Evolutionary conservation across 352 stramenopile genomes (phyloP), one percentile per base, ranked within the genome.

Genomic region (Pythium utonaiense): DNA sequence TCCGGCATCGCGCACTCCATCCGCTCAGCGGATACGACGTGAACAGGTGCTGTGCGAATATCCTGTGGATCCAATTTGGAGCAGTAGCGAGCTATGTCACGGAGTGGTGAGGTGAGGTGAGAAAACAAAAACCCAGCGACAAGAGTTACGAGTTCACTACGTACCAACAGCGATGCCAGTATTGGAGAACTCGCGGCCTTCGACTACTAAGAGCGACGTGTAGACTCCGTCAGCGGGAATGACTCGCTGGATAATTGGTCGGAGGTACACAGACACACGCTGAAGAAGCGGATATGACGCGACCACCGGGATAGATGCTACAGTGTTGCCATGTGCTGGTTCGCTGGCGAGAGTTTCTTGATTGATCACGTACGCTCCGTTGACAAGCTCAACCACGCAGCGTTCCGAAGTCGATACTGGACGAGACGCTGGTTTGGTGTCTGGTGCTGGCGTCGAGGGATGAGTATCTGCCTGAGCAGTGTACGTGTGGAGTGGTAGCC

Each of bases 1-100:
- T 91, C 81, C 0, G 81, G 81, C 1, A 86, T 73, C n/a, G 41
- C 56, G 24, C 75, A 87, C 36, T 85, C 72, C 72, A 91, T 85
- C 0, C 62, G 65, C 8, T 77, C 62, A 56, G 60, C 66, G 2
- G 77, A 87, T 2, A 81, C 40, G 1, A 89, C 64, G 1, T 28
- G n/a, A 8, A 89, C 54, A 12, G 42, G 66, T 9, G 64, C 67
- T 6, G 61, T 74, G 10, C 74, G 73, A 1, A 80, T 57, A 28
- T 88, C 66, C 2, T 52, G 57, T 1, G 66, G 49, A n/a, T 78
- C 61, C 5, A 50, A 52, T 21, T 66, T 67, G 2, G 65, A 67
- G 19, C 36, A 58, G 33, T 62, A 72, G 0, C 47, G 53, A 17
- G 59, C 64, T 71, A 28, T 22, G 12, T 7, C 22, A 13, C 7